Evolutionary conservation across 2,329 filamentous ascomycete species (phyloP).

Genomic region (Aspergillus sp.): DNA sequence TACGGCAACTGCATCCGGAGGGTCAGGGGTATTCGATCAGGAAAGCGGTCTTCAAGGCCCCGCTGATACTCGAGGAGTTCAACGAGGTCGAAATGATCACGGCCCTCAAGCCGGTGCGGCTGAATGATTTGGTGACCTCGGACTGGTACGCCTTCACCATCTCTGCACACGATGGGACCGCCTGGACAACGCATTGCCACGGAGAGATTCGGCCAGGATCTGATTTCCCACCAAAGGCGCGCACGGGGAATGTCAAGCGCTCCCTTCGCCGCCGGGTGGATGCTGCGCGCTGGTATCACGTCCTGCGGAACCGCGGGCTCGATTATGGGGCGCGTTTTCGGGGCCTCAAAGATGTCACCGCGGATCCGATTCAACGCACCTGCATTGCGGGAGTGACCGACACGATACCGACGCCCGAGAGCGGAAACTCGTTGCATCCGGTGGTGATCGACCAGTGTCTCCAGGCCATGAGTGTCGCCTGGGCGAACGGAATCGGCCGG

Average conservation of each 20-base stretch:
- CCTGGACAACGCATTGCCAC: conserved; percentile 31
- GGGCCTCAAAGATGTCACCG: conserved; percentile 19
- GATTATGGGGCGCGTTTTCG: conserved; percentile 23
- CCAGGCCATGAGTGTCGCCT: conserved; percentile 27
- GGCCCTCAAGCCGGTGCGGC: conserved; percentile 13
- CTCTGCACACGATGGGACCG: conserved; percentile 23
- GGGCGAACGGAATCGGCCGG: conserved; percentile 24
- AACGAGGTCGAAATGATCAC: conserved; percentile 23
- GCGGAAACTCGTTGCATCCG: conserved; percentile 24
- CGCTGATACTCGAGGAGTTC: not conserved
- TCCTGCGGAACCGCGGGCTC: conserved; percentile 17
- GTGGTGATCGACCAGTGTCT: conserved; percentile 29
- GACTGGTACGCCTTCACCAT: conserved; percentile 36
- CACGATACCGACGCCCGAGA: not conserved
- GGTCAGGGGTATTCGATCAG: not conserved
- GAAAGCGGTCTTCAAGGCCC: not conserved
- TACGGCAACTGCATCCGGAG: conserved; percentile 13
- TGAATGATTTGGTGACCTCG: conserved; percentile 22
- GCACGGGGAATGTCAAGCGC: not conserved
- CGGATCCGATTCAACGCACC: conserved; percentile 2
- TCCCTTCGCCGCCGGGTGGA: not conserved
- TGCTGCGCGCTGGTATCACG: conserved; percentile 20
- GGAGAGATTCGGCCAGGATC: conserved; percentile 26
- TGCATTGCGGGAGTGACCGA: conserved; percentile 5
- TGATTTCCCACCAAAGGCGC: too few relatives aligned